These are phyloP conservation scores for Isatis lusitanica DNA, from an alignment of 441 rosid genomes.

Conservation along the genomic window DNA sequence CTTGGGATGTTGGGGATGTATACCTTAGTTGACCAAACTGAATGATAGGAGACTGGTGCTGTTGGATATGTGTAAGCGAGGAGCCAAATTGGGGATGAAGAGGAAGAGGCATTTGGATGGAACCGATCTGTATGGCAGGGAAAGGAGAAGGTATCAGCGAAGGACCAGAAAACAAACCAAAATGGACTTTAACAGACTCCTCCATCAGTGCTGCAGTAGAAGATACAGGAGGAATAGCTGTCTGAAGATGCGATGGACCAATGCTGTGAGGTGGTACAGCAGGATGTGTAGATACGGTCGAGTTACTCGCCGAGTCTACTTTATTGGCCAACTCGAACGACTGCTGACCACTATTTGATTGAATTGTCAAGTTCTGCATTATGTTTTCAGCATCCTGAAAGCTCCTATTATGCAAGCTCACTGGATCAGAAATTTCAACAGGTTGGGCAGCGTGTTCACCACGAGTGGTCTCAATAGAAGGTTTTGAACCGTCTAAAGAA, in stretches of 20 bases:
- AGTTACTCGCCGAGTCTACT: conserved; percentile 32
- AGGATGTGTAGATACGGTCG: conserved; percentile 42
- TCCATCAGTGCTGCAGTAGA: conserved; percentile 57
- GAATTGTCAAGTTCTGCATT: conserved; percentile 37
- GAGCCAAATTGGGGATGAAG: conserved; percentile 74
- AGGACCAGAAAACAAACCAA: conserved; percentile 95
- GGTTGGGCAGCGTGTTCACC: conserved; percentile 44
- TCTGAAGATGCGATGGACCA: conserved; percentile 48
- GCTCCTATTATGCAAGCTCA: conserved; percentile 39
- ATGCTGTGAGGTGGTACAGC: conserved; percentile 38
- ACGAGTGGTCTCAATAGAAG: conserved; percentile 39
- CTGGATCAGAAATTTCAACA: conserved; percentile 41
- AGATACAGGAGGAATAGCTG: conserved; percentile 42
- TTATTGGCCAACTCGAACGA: too few species aligned
- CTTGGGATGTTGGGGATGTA: conserved; percentile 78
- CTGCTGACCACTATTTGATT: too few species aligned
- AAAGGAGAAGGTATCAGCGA: conserved; percentile 87
- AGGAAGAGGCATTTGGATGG: conserved; percentile 99
- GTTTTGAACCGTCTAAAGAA: conserved; percentile 43
- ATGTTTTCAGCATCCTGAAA: conserved; percentile 60
- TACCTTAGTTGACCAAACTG: conserved; percentile 91
- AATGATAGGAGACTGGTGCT: conserved; percentile 74
- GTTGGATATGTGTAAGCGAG: conserved; percentile 63
- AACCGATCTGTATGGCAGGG: conserved; percentile 99
- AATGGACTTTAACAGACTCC: conserved; percentile 78